Conservation (phyloP, 2,329 filamentous ascomycete genomes). For the Penicillium sp. region DNA sequence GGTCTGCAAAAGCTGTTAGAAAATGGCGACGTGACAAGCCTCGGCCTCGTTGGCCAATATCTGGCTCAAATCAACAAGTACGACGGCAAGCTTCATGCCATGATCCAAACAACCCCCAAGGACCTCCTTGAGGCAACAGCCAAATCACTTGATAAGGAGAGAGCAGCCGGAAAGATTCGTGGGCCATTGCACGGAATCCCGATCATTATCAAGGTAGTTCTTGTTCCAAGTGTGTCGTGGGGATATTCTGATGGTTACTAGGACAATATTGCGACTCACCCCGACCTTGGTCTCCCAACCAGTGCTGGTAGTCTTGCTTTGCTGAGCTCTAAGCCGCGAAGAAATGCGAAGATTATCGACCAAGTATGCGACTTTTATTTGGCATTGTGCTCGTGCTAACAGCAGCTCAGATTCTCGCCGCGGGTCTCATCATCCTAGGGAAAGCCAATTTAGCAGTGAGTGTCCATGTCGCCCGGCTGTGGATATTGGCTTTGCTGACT, state of each 20-base stretch:
- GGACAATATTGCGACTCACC: constrained; percentile 30
- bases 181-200: constrained; percentile 34
- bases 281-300: constrained; percentile 12
- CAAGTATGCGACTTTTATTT: constrained; percentile 1
- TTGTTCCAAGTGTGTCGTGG: not conserved
- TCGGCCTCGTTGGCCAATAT: not conserved
- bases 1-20: not conserved
- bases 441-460: constrained; percentile 30
- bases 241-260: constrained; percentile 5
- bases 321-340: constrained; percentile 9
- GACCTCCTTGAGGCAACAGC: constrained; percentile 12
- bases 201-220: constrained; percentile 29
- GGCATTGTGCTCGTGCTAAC: not conserved
- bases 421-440: constrained; percentile 31
- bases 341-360: constrained; percentile 11
- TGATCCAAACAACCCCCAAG: not conserved
- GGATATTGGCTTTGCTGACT: not conserved
- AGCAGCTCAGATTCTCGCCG: constrained; percentile 19
- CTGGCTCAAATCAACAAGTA: not conserved
- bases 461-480: not conserved
- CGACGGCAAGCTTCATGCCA: not conserved
- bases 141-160: constrained; percentile 22
- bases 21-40: not conserved
- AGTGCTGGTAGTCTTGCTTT: constrained; percentile 11
- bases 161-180: constrained; percentile 20